Evolutionary conservation across 2,329 filamentous ascomycete species (phyloP).

Genomic region (Venturia oleaginea): DNA sequence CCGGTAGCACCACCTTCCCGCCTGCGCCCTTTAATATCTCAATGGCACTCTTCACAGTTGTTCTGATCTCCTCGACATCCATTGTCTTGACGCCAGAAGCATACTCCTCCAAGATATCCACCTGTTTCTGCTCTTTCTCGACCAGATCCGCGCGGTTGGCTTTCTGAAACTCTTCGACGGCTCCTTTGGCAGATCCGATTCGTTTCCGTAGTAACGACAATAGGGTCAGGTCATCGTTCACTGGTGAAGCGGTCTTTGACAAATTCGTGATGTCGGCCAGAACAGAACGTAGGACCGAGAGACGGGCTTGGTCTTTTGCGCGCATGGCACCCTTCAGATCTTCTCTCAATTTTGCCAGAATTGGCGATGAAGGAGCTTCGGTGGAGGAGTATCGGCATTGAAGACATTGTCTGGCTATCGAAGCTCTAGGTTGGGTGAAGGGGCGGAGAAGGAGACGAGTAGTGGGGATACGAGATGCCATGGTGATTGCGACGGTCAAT

Average conservation of each 20-base stretch:
- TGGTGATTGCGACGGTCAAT: not conserved
- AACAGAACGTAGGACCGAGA: constrained; percentile 59
- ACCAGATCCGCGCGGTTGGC: constrained; percentile 60
- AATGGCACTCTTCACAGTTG: constrained; percentile 44
- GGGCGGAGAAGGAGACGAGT: constrained; percentile 11
- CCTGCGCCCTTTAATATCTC: constrained; percentile 42
- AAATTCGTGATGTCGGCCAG: constrained; percentile 65
- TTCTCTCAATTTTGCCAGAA: constrained; percentile 35
- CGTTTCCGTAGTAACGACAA: constrained; percentile 59
- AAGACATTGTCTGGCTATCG: constrained; percentile 15
- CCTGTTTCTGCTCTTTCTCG: constrained; percentile 59
- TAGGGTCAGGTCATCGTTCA: constrained; percentile 60
- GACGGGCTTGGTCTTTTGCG: constrained; percentile 46
- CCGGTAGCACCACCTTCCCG: constrained; percentile 45
- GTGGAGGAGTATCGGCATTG: constrained; percentile 12
- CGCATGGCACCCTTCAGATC: constrained; percentile 41
- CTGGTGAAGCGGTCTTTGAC: constrained; percentile 62
- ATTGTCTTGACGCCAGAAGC: constrained; percentile 50
- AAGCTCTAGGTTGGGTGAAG: constrained; percentile 13
- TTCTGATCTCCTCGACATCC: constrained; percentile 48
- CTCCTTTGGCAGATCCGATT: constrained; percentile 47
- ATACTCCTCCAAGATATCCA: constrained; percentile 58
- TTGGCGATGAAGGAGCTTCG: constrained; percentile 24
- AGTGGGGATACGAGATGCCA: not conserved
- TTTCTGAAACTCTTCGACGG: constrained; percentile 53